Evolutionary conservation across 164 flowering plant species (phyloP).

Genomic region (Dillenia suffruticosa): DNA sequence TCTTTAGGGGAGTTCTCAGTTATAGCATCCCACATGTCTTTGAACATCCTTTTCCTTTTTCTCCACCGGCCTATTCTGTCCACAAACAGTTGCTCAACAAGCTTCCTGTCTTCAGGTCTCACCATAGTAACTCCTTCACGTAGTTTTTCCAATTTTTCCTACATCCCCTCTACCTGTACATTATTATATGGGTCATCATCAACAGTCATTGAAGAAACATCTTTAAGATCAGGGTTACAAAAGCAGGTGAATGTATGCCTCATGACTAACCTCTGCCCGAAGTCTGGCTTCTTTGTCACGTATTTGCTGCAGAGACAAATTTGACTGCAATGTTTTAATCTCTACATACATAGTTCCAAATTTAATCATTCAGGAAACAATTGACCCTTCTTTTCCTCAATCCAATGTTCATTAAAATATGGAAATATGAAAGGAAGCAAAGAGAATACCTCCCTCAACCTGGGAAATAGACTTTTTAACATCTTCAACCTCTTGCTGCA

Average conservation of each 20-base stretch:
- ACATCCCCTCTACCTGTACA: constrained; percentile 30
- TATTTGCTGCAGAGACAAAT: too few species aligned
- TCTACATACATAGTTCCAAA: too few species aligned
- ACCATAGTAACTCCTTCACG: constrained; percentile 29
- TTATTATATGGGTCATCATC: constrained; percentile 4
- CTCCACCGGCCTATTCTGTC: constrained; percentile 72
- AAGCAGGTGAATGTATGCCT: too few species aligned
- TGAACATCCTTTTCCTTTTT: constrained; percentile 81
- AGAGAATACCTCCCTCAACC: constrained; percentile 70
- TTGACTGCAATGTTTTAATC: too few species aligned
- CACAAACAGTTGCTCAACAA: neutral
- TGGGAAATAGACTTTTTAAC: constrained; percentile 53
- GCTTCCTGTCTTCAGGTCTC: constrained; percentile 31
- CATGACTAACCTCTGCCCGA: too few species aligned
- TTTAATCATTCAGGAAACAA: too few species aligned
- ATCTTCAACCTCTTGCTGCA: constrained; percentile 59
- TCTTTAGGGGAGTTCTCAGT: constrained; percentile 84
- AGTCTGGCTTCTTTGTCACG: too few species aligned
- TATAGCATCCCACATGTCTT: constrained; percentile 27
- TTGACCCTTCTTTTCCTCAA: too few species aligned
- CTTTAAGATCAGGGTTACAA: too few species aligned
- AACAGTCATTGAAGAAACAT: too few species aligned
- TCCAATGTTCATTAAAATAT: too few species aligned
- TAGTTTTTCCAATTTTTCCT: constrained; percentile 19
- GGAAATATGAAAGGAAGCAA: neutral